Percentiles rank a stretch among this genome's conserved stretches.
Conservation (phyloP, 2,329 filamentous ascomycete species). For the Rhynchosporium secalis region DNA sequence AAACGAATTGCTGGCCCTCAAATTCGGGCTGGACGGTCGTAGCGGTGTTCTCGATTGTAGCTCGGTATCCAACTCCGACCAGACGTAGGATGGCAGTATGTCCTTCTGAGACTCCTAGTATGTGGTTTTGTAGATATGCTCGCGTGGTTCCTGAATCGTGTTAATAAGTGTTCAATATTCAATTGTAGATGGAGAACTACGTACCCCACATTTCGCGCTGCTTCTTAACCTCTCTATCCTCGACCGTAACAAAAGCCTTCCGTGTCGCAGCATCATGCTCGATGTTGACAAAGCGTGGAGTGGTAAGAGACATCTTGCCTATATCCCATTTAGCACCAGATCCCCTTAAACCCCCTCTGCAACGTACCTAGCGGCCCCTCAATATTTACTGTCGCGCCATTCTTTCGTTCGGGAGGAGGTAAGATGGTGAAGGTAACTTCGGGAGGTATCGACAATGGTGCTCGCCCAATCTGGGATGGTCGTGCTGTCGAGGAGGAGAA, state of each 20-base stretch:
- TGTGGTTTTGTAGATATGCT: slow-evolving; percentile 85
- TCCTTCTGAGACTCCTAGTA: slow-evolving; percentile 92
- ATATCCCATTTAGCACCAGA: slow-evolving; percentile 10
- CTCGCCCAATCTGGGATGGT: slow-evolving; percentile 82
- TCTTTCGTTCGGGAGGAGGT: slow-evolving; percentile 48
- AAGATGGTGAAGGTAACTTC: slow-evolving; percentile 77
- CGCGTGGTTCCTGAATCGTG: slow-evolving; percentile 72
- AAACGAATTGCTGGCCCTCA: slow-evolving; percentile 83
- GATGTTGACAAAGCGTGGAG: slow-evolving; percentile 78
- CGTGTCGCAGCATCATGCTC: slow-evolving; percentile 62
- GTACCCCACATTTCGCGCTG: slow-evolving; percentile 90
- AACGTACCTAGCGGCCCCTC: slow-evolving; percentile 74
- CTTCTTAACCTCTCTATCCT: slow-evolving; percentile 65
- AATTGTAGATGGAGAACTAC: background rate
- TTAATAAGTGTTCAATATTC: slow-evolving; percentile 11
- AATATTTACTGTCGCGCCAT: slow-evolving; percentile 63
- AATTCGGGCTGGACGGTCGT: slow-evolving; percentile 66
- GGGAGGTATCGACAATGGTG: slow-evolving; percentile 76
- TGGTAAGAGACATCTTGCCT: slow-evolving; percentile 73
- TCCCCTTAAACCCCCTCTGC: background rate
- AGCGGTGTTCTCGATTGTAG: slow-evolving; percentile 76
- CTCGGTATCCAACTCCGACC: slow-evolving; percentile 94
- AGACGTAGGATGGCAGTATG: slow-evolving; percentile 91
- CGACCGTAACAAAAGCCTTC: slow-evolving; percentile 68
- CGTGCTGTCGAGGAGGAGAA: slow-evolving; percentile 72